Evolutionary conservation across 768 basidiomycete species (phyloP).

Genomic region (Crepidotus variabilis): DNA sequence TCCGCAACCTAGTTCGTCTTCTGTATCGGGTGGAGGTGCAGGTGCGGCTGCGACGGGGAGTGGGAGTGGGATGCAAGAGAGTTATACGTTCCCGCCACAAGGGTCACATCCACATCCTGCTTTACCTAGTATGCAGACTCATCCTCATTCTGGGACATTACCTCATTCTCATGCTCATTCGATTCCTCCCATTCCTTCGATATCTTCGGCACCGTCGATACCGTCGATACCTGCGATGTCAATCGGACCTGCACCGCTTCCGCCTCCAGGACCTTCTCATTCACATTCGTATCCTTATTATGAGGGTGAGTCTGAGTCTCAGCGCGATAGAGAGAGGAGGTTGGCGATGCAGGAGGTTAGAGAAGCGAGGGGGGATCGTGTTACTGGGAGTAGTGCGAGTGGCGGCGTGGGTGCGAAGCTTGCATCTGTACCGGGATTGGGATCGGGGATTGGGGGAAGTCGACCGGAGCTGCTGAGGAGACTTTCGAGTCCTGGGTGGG

Average conservation of each 20-base stretch:
- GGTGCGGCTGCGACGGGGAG: background rate
- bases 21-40: background rate
- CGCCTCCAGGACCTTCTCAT: background rate
- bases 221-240: background rate
- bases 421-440: too few species aligned
- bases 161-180: too few species aligned
- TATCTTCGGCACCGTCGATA: too few species aligned
- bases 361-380: conserved; percentile 14
- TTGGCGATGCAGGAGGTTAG: conserved; percentile 17
- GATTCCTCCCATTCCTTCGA: background rate
- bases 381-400: too few species aligned
- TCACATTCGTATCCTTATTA: background rate
- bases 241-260: background rate
- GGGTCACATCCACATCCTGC: background rate
- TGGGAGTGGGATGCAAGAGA: too few species aligned
- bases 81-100: background rate
- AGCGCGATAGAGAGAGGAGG: background rate
- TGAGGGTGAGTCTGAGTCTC: too few species aligned
- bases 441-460: conserved; percentile 10
- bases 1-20: background rate
- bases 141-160: background rate
- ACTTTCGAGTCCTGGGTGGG: conserved; percentile 39
- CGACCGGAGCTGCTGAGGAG: conserved; percentile 26
- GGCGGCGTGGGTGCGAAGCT: too few species aligned
- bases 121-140: background rate